Evolutionary conservation across 2,329 filamentous ascomycete genomes (phyloP), one percentile per base, ranked within the genome.

Genomic region (Chaetomiaceae sp.): DNA sequence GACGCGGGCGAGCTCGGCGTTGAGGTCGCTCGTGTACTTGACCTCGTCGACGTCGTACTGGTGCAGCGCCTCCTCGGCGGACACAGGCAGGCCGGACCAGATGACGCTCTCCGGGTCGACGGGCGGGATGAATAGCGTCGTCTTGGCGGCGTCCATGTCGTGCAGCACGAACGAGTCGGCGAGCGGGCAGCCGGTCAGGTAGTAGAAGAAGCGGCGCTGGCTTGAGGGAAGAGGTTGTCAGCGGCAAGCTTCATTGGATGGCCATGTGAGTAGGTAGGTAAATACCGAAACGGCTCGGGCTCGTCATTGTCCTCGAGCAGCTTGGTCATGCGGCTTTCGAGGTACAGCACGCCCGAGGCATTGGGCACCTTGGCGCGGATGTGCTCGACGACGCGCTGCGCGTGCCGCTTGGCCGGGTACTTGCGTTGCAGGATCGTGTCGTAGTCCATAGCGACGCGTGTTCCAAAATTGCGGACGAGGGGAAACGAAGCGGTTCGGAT

Each of bases 141-240:
- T 78, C 57, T 81, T 80, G 54, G 81, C 76, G 38, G 79, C 75
- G 37, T 77, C 72, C 48, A 95, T 83, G 55, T 95, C 84, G 71
- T 96, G 95, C 47, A 84, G 77, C 50, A 88, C 78, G 62, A 83
- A 83, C 59, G 84, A 84, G 66, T 96, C 89, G 49, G 90, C 78
- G 24, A 94, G 75, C 52, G 82, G 76, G 62, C 73, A 94, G 57
- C 93, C 93, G 19, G 88, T 91, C 36, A 97, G 74, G 68, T 98
- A 98, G 78, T 86, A 96, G 71, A 98, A 98, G 65, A 82, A 87
- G 45, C 93, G 84, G 53, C 90, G 86, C 68, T 96, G 90, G 55
- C 88, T 89, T 32, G 29, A 32, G 7, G 12, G 47, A 9, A 18
- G 24, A 15, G 9, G 10, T n/a, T n/a, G 20, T 47, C 18, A 27